Evolutionary conservation across 306 rosid genomes (phyloP), one percentile per base, ranked within the genome.

Genomic region (Leucaena leucocephala): DNA sequence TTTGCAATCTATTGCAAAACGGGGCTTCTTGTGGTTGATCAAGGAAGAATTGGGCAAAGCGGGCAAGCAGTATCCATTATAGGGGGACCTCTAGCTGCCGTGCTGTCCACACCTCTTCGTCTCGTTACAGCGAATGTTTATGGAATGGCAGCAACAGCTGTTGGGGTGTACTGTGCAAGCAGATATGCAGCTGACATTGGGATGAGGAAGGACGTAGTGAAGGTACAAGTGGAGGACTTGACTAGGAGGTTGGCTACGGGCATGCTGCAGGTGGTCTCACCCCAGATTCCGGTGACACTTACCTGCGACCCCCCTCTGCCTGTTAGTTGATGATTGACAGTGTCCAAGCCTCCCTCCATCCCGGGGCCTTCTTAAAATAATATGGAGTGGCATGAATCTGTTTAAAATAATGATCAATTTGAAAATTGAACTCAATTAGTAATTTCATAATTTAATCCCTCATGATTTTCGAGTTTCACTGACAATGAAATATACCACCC

Each of bases 1-100:
- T 95, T 92, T 13, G 88, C 98, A 7, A 95, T 95, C 73, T 95
- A 92, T 59, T 95, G 98, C 97, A 95, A 95, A 83, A 95, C 98
- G 0, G 96, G 95, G 43, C 89, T 90, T 33, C 90, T 95, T 40
- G 95, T 94, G 72, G 64, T 89, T 76, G 90, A 90, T 17, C 82
- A 86, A 76, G 85, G 92, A 71, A 89, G 78, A 76, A 45, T 94
- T 7, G 93, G 97, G 59, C 98, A 88, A 76, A 95, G 98, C 55
- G 98, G 98, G 40, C 98, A 94, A 77, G 92, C 95, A 7, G 88
- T 77, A 58, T 92, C 98, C 13, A 91, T 91, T 48, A 88, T 94
- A n/a, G 98, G 98, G 9, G 98, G 97, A 3, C 98, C 97, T 78
- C 87, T 95, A 19, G 95, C 98, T 1, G 98, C 98, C 0, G 94